Base-by-base conservation (phyloP, 1,284 basidiomycete species). In the Leccinum pachyderme region DNA sequence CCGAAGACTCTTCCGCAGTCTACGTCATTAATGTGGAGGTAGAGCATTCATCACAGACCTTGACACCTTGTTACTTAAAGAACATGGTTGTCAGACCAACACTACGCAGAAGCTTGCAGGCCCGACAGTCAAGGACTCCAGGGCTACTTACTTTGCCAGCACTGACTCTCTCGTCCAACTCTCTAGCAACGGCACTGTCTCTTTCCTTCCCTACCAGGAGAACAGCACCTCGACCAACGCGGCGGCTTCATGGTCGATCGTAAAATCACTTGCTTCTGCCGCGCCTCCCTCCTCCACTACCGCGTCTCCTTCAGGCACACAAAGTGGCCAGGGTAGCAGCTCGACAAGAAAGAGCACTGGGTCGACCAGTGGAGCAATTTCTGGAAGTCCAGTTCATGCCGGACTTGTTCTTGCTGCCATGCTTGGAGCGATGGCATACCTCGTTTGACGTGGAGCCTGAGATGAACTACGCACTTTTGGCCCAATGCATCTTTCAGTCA, bases 21-120 rank as follows among this genome's bases (percentile, higher is more conserved):
- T 95, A 89, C 68, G 80, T 95, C 51, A 78, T 93, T 67, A 87
- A 91, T 64, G 88, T 90, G 49, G 79, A 83, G 73, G 83, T 84
- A 68, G 15, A 67, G 60, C 29, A 13, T 31, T 31, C 9, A 2
- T 37, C 22, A 5, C 7, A 1, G 8, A 7, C 24, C 15, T 9
- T 25, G 1, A 11, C 47, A 7, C 3, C 28, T 29, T 6, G 15
- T 59, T 18, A 25, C 52, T 65, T 28, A 67, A 41, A n/a, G 12
- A 15, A 2, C 13, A 8, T 48, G 29, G 22, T 58, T 2, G 3
- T 27, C 57, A 85, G 81, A 83, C 79, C 65, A 95, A 95, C 77
- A 81, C 84, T 22, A 95, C 92, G 1, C 81, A 86, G 63, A 77
- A 79, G 3, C 76, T 94, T 44, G 75, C 84, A 13, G 87, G 84